Percentiles rank a stretch among this genome's conserved stretches.
These are phyloP conservation scores for Penicillium roqueforti DNA, from an alignment of 495 filamentous ascomycete genomes.

Conservation along the genomic window DNA sequence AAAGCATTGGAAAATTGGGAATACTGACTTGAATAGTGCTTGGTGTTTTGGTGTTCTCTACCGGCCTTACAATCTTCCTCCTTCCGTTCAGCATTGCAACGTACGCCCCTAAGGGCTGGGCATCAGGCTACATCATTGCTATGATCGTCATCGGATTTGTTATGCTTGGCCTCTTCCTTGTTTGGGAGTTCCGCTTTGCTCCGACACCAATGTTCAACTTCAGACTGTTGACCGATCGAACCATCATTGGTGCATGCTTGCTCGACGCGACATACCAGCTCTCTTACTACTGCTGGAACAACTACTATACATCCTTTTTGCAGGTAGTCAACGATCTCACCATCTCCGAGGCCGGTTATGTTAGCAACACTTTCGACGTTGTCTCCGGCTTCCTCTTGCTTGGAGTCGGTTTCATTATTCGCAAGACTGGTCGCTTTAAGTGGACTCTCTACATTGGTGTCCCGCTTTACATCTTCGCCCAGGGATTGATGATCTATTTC, in stretches of 20 bases:
- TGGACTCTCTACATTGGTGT: conserved; percentile 52
- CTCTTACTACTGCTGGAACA: conserved; percentile 48
- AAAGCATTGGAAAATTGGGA: background rate
- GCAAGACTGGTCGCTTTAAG: conserved; percentile 50
- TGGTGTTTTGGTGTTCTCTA: conserved; percentile 54
- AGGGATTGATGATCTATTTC: conserved; percentile 60
- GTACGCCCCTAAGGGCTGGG: conserved; percentile 41
- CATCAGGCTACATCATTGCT: conserved; percentile 45
- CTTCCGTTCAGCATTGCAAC: conserved; percentile 53
- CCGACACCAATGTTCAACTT: conserved; percentile 51
- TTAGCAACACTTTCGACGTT: conserved; percentile 47
- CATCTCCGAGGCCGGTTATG: conserved; percentile 52
- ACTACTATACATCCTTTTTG: conserved; percentile 65
- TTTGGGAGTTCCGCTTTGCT: conserved; percentile 53
- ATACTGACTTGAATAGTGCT: conserved; percentile 22
- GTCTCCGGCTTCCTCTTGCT: conserved; percentile 44
- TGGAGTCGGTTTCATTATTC: conserved; percentile 48
- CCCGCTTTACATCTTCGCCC: conserved; percentile 52
- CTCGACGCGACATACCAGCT: conserved; percentile 54
- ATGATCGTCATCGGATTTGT: conserved; percentile 53
- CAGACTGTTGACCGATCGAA: conserved; percentile 53
- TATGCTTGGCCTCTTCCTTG: conserved; percentile 48
- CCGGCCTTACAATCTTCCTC: conserved; percentile 55
- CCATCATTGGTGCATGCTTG: conserved; percentile 56
- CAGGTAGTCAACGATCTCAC: conserved; percentile 63